A percentile compares a stretch with the other conserved stretches of the same genome.
phyloP scores from a whole-genome alignment of 2,329 filamentous ascomycete species.

The Colletotrichum karsti region DNA sequence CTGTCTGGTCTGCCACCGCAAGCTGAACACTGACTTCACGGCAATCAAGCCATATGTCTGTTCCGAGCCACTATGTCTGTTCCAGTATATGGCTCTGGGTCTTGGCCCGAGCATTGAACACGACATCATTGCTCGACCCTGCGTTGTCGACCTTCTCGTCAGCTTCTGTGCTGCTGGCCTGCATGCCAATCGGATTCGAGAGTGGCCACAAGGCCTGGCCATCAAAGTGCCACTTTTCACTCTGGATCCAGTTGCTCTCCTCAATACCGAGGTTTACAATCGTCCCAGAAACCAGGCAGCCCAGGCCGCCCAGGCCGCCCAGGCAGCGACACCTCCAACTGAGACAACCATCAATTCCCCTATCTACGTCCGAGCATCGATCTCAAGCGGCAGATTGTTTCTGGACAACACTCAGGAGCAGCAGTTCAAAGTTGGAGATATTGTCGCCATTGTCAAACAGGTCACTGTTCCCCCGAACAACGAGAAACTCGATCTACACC shows the following conservation, averaged over 20 bases:
- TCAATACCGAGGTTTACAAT: too few species aligned
- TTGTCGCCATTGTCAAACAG: slow-evolving; percentile 15
- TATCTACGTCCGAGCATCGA: not conserved
- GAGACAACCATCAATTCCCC: not conserved
- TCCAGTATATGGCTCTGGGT: slow-evolving; percentile 87
- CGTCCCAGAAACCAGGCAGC: too few species aligned
- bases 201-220: slow-evolving; percentile 52
- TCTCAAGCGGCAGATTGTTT: slow-evolving; percentile 33
- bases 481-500: not conserved
- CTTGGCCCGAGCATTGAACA: slow-evolving; percentile 87
- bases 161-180: slow-evolving; percentile 80
- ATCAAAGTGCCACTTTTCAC: slow-evolving; percentile 40
- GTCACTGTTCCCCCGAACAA: not conserved
- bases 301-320: not conserved
- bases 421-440: slow-evolving; percentile 12
- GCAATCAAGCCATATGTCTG: slow-evolving; percentile 85
- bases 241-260: too few species aligned
- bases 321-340: not conserved
- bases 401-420: slow-evolving; percentile 32
- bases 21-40: slow-evolving; percentile 67
- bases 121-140: slow-evolving; percentile 81
- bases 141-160: slow-evolving; percentile 84
- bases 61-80: slow-evolving; percentile 77
- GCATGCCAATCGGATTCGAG: slow-evolving; percentile 44
- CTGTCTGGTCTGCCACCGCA: slow-evolving; percentile 84